These are phyloP conservation scores for Fusarium gaditjirri DNA, from an alignment of 2,329 filamentous ascomycete genomes.

Conservation along the genomic window DNA sequence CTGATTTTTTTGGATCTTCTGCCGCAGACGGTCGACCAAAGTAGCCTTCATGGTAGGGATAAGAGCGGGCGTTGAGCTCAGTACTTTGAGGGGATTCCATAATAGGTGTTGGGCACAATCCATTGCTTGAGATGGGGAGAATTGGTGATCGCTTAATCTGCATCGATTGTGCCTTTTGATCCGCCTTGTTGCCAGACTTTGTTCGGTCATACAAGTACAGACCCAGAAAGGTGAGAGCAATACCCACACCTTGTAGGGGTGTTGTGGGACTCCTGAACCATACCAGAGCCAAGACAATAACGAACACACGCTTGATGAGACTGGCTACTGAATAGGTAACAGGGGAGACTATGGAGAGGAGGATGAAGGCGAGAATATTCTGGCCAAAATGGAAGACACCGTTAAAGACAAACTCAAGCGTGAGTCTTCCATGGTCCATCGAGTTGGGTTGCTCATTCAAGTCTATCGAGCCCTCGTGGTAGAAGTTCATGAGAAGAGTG, in stretches of 20 bases:
- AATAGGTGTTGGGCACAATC: slow-evolving; percentile 34
- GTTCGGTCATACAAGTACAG: slow-evolving; percentile 97
- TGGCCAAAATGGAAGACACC: slow-evolving; percentile 96
- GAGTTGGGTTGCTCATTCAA: slow-evolving; percentile 69
- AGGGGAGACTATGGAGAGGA: slow-evolving; percentile 92
- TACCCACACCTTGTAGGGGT: slow-evolving; percentile 82
- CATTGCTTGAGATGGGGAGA: slow-evolving; percentile 70
- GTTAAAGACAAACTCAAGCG: slow-evolving; percentile 95
- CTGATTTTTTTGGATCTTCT: slow-evolving; percentile 67
- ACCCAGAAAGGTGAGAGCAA: slow-evolving; percentile 88
- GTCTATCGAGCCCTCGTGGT: slow-evolving; percentile 81
- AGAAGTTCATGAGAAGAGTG: slow-evolving; percentile 78
- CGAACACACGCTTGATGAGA: slow-evolving; percentile 96
- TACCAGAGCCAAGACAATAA: slow-evolving; percentile 92
- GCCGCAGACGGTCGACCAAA: slow-evolving; percentile 48
- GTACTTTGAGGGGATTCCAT: slow-evolving; percentile 39
- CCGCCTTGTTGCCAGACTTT: slow-evolving; percentile 86
- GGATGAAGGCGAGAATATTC: slow-evolving; percentile 92
- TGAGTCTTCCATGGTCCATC: slow-evolving; percentile 77
- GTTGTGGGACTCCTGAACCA: slow-evolving; percentile 97
- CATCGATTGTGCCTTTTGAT: slow-evolving; percentile 77
- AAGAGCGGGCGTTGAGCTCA: slow-evolving; percentile 47
- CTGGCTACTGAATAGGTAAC: slow-evolving; percentile 98
- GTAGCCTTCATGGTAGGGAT: slow-evolving; percentile 60
- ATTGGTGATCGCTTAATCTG: slow-evolving; percentile 58